Evolutionary conservation across 2,329 filamentous ascomycete species (phyloP), one percentile per base, ranked within the genome.

Genomic region (Beauveria rudraprayagi): DNA sequence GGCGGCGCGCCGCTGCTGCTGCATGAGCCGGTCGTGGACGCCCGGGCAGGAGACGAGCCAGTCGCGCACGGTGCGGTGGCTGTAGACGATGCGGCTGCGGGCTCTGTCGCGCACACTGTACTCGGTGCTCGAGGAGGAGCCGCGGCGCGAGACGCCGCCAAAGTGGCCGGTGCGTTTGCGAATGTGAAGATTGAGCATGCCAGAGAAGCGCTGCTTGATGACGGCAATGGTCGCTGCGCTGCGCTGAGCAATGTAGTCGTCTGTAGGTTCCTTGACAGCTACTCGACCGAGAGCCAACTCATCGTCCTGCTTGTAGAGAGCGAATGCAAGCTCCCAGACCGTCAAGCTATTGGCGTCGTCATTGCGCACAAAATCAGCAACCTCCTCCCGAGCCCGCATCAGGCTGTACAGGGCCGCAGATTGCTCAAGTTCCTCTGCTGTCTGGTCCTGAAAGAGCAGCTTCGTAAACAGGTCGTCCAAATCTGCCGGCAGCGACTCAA

Each of bases 41-140:
- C 66, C 65, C 1, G 63, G 26, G 1, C 64, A 56, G 6, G 65
- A 62, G 53, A 73, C 68, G 7, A 73, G 60, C 67, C 70, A 73
- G 63, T 74, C 72, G 3, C 71, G 68, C 7, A 73, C 70, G 0
- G 72, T 74, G 4, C 72, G 68, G 48, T 74, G 71, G 14, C 73
- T 67, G 34, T 73, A 74, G 4, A 69, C 71, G 41, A 73, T 64
- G 1, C 56, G 19, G 56, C 47, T 37, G 9, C 56, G 17, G 16
- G 56, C 56, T 16, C 26, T 34, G 24, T 46, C 56, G 3, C 56
- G 47, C 46, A 17, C 19, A 1, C 40, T 24, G 2, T 8, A 2
- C 10, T 22, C 46, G 19, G 4, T 14, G 54, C 10, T 10, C 63
- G 5, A 37, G 34, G 5, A 37, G 34, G 14, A 37, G 8, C 60